phyloP scores from a whole-genome alignment of 2,329 filamentous ascomycete species.

The Botrytis pseudocinerea region DNA sequence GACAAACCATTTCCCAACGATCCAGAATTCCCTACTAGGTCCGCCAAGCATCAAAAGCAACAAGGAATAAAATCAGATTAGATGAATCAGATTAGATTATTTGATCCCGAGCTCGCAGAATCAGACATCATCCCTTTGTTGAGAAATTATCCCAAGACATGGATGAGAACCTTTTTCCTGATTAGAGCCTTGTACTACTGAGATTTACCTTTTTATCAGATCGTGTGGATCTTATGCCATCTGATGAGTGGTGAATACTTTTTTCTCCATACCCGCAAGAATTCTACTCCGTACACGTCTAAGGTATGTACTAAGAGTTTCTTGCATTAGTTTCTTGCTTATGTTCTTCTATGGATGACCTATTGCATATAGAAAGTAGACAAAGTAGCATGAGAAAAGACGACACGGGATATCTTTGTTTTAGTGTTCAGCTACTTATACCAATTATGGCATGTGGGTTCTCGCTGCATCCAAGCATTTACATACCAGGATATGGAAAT shows the following conservation, averaged over 20 bases:
- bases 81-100: conserved; percentile 13
- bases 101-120: background rate
- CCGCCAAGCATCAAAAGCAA: background rate
- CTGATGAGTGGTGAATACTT: background rate
- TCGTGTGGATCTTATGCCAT: background rate
- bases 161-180: background rate
- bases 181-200: background rate
- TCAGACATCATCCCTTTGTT: background rate
- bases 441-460: background rate
- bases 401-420: background rate
- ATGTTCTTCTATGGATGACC: background rate
- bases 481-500: background rate
- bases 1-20: background rate
- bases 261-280: background rate
- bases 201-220: background rate
- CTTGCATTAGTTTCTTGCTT: background rate
- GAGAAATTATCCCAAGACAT: background rate
- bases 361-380: background rate
- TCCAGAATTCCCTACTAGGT: background rate
- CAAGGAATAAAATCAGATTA: conserved; percentile 10
- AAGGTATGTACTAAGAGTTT: background rate
- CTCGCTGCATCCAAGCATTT: background rate
- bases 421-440: background rate
- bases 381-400: background rate
- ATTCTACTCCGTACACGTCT: background rate